Evolutionary conservation across 306 rosid species (phyloP).

Genomic region (Purshia tridentata): DNA sequence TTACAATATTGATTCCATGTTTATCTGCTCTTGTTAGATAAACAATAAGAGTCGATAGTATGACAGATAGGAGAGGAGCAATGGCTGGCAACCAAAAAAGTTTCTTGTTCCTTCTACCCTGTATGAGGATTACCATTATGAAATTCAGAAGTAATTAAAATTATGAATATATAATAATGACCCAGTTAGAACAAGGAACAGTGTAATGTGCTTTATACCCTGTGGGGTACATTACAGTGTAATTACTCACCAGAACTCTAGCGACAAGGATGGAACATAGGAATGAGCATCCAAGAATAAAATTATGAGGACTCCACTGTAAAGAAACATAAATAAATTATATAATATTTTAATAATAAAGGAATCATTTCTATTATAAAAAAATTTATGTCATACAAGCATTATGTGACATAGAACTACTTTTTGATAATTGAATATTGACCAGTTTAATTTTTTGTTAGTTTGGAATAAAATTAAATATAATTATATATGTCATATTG

Average conservation of each 20-base stretch:
- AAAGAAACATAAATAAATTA: neutral
- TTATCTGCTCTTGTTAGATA: conserved; percentile 61
- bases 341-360: neutral
- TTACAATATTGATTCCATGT: conserved; percentile 70
- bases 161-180: neutral
- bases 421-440: no score
- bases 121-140: neutral
- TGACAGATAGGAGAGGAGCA: conserved; percentile 65
- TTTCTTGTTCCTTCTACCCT: conserved; percentile 65
- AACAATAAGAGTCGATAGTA: conserved; percentile 63
- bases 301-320: conserved; percentile 75
- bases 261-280: conserved; percentile 57
- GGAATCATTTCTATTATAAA: neutral
- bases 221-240: no score
- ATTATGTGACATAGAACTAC: no score
- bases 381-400: no score
- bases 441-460: no score
- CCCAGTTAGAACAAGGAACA: neutral
- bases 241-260: conserved; percentile 58
- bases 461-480: no score
- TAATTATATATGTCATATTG: no score
- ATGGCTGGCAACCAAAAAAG: conserved; percentile 81
- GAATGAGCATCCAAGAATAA: conserved; percentile 66
- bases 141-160: no score
- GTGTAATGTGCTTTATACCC: no score